Evolutionary conservation across 495 filamentous ascomycete genomes (phyloP), one percentile per base, ranked within the genome.

Genomic region (Lophiostoma macrostomum): DNA sequence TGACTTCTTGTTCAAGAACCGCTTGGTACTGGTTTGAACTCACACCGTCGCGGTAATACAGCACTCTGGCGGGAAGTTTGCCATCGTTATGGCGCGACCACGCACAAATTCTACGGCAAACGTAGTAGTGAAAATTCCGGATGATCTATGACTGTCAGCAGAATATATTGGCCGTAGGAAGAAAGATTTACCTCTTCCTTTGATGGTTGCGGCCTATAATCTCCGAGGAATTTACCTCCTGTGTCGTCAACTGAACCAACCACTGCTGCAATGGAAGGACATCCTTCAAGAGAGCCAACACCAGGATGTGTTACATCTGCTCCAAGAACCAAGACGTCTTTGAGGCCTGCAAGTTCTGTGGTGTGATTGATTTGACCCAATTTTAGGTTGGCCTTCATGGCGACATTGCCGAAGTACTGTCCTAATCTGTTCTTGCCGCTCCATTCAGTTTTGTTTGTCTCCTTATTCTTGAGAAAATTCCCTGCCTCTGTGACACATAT

Each of bases 31-130:
- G 51, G 20, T 43, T 35, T 2, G 22, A 30, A 24, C 51, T 29
- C 20, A 55, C 51, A 11, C 51, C 51, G 30, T 55, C 51, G 18
- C 43, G 28, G 24, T 47, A 55, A 32, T 38, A 55, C 11, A 55
- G 13, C 4, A 49, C 22, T 7, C 40, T 36, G 8, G 22, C 5
- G 7, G 30, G 43, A 8, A 36, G 29, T 6, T 11, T 54, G 24
- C n/a, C n/a, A n/a, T n/a, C n/a, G 6, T 38, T 44, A 4, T 14
- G 40, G 4, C 37, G 4, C n/a, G 6, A 5, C 8, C 25, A 54
- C 4, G 24, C 12, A 5, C 42, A 4, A 30, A 52, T 6, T 16
- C 34, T 30, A 4, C 31, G n/a, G 4, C 6, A 12, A 14, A 52
- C 48, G 7, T n/a, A 18, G 5, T 16, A 7, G 10, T 52, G 11